phyloP scores from a whole-genome alignment of 2,329 filamentous ascomycete genomes.

The Juglanconis sp. region DNA sequence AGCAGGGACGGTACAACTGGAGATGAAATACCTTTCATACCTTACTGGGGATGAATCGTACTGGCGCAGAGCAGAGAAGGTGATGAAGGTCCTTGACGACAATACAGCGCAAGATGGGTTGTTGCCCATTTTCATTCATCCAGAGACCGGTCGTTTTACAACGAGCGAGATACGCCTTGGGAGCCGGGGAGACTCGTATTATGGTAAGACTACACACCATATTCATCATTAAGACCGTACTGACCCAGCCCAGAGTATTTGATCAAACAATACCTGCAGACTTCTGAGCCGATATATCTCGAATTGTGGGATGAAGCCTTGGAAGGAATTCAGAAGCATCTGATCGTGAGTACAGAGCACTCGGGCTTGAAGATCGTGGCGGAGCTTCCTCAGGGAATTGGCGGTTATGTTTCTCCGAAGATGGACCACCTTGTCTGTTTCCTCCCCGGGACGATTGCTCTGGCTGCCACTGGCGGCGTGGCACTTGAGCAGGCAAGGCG shows the following conservation, averaged over 20 bases:
- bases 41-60: slow-evolving; percentile 68
- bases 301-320: slow-evolving; percentile 71
- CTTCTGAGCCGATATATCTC: slow-evolving; percentile 65
- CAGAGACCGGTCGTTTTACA: slow-evolving; percentile 60
- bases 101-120: slow-evolving; percentile 63
- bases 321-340: slow-evolving; percentile 65
- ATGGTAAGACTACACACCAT: slow-evolving; percentile 35
- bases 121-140: slow-evolving; percentile 69
- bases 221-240: not conserved
- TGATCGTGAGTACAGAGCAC: slow-evolving; percentile 64
- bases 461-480: slow-evolving; percentile 62
- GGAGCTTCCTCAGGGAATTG: slow-evolving; percentile 63
- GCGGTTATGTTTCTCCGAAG: slow-evolving; percentile 55
- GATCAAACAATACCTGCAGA: slow-evolving; percentile 75
- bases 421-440: slow-evolving; percentile 81
- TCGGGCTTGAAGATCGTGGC: slow-evolving; percentile 64
- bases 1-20: slow-evolving; percentile 66
- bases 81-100: slow-evolving; percentile 68
- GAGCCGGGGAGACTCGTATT: slow-evolving; percentile 72
- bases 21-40: slow-evolving; percentile 73
- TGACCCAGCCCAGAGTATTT: slow-evolving; percentile 51
- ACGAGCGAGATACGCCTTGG: slow-evolving; percentile 68
- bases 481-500: slow-evolving; percentile 55
- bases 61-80: slow-evolving; percentile 67
- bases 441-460: slow-evolving; percentile 69